Evolutionary conservation across 2,329 filamentous ascomycete genomes (phyloP).

Genomic region (Nothophaeocryptopus gaeumannii): DNA sequence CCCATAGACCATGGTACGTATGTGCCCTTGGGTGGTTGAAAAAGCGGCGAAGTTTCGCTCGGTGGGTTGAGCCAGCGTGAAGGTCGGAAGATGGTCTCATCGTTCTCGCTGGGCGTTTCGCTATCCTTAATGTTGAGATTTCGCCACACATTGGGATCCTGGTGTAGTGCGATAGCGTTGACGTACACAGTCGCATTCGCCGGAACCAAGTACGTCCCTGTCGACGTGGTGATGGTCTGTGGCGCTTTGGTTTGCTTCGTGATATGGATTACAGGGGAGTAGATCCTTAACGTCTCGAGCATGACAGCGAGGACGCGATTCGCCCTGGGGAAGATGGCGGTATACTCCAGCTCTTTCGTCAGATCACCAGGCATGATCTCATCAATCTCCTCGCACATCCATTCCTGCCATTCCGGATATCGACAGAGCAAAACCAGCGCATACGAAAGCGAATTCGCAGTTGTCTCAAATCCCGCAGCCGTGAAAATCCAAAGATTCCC

Average conservation of each 20-base stretch:
- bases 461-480: conserved; percentile 50
- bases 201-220: conserved; percentile 33
- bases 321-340: conserved; percentile 43
- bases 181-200: conserved; percentile 38
- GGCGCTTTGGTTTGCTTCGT: conserved; percentile 33
- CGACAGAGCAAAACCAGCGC: conserved; percentile 48
- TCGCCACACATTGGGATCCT: conserved; percentile 23
- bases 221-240: conserved; percentile 33
- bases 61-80: conserved; percentile 40
- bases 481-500: conserved; percentile 51
- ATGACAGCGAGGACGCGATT: conserved; percentile 50
- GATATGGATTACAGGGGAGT: conserved; percentile 39
- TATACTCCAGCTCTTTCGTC: conserved; percentile 40
- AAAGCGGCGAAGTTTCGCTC: conserved; percentile 20
- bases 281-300: conserved; percentile 49
- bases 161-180: conserved; percentile 35
- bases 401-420: conserved; percentile 51
- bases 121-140: conserved; percentile 21
- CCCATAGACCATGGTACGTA: conserved; percentile 52
- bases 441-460: conserved; percentile 51
- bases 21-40: conserved; percentile 40
- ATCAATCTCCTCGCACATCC: conserved; percentile 52
- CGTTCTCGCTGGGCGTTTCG: conserved; percentile 14
- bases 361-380: conserved; percentile 31
- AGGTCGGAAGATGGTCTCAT: conserved; percentile 40